These are phyloP conservation scores for Serendipita indica DNA, from an alignment of 768 basidiomycete species.

Conservation along the genomic window DNA sequence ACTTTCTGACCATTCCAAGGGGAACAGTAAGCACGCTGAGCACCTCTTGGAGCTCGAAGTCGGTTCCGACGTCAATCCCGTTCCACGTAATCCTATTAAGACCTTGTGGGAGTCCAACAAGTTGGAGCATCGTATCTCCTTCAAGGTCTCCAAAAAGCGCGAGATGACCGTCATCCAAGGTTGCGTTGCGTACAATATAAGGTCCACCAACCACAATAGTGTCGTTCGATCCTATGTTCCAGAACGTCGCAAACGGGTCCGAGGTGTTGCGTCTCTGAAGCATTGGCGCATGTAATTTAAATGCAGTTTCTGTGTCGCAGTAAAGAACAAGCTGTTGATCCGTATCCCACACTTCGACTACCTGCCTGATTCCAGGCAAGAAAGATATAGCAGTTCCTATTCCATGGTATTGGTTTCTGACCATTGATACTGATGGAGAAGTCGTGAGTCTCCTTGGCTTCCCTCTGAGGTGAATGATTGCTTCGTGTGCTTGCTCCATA, in stretches of 20 bases:
- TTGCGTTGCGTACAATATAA: conserved; percentile 32
- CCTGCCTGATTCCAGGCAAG: conserved; percentile 39
- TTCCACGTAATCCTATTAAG: conserved; percentile 53
- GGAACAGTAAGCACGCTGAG: not conserved
- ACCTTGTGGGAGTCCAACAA: conserved; percentile 45
- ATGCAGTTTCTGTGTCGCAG: conserved; percentile 48
- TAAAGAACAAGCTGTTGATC: conserved; percentile 51
- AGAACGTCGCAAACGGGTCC: conserved; percentile 38
- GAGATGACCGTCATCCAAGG: conserved; percentile 26
- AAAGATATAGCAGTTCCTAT: conserved; percentile 36
- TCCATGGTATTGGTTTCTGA: not conserved
- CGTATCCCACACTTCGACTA: conserved; percentile 53
- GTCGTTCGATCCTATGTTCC: conserved; percentile 57
- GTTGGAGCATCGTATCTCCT: conserved; percentile 37
- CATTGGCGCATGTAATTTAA: conserved; percentile 63
- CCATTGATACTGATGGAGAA: not conserved
- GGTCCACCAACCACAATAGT: conserved; percentile 41
- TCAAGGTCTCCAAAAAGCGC: conserved; percentile 57
- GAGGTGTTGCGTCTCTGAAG: conserved; percentile 29
- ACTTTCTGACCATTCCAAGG: conserved; percentile 17
- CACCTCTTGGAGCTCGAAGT: conserved; percentile 26
- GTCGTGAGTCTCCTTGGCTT: not conserved
- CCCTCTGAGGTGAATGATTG: conserved; percentile 32
- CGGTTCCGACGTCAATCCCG: conserved; percentile 28
- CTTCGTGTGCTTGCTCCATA: conserved; percentile 39